Base-by-base conservation (phyloP, 2,329 filamentous ascomycete genomes). In the Colletotrichum godetiae region DNA sequence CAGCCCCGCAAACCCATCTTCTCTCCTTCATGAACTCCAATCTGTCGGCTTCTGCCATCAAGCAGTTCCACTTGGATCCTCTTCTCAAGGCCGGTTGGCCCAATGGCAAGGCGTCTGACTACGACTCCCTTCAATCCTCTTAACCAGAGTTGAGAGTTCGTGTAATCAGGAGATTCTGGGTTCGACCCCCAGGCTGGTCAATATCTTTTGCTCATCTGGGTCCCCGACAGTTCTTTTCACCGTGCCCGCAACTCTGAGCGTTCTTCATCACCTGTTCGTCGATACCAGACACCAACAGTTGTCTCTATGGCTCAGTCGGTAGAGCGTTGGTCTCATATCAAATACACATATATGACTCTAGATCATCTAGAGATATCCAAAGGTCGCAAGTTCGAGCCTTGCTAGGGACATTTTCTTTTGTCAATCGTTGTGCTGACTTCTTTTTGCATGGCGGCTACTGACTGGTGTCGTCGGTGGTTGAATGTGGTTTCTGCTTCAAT, bases 31-130 rank as follows among this genome's bases (percentile, higher is more conserved):
- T 22, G 0, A n/a, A 57, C 24, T 49, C 6, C 13, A 2, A 31
- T 33, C 58, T 15, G 1, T 0, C 0, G 0, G 0, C 4, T 4
- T 19, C n/a, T n/a, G n/a, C 0, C 15, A 56, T 61, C 24, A 7
- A 27, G 37, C 29, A 12, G 56, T 49, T 52, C 56, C 31, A 46
- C 52, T 10, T 6, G 31, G 5, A 31, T 42, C 19, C 46, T 6
- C n/a, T 12, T 37, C 33, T n/a, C 62, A 42, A 57, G 71, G 71
- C 71, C 71, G 71, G 71, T 73, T 83, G 80, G 80, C 79, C 80
- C 79, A 82, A 82, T 83, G 82, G 78, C 81, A 84, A 83, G 82
- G 81, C 82, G 82, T 83, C 81, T 84, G 82, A 84, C 82, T 83
- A 83, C 82, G 81, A 83, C 19, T 42, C 33, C 5, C 0, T 15